Evolutionary conservation across 306 rosid species (phyloP).

Genomic region (Quercus aquifolioides): DNA sequence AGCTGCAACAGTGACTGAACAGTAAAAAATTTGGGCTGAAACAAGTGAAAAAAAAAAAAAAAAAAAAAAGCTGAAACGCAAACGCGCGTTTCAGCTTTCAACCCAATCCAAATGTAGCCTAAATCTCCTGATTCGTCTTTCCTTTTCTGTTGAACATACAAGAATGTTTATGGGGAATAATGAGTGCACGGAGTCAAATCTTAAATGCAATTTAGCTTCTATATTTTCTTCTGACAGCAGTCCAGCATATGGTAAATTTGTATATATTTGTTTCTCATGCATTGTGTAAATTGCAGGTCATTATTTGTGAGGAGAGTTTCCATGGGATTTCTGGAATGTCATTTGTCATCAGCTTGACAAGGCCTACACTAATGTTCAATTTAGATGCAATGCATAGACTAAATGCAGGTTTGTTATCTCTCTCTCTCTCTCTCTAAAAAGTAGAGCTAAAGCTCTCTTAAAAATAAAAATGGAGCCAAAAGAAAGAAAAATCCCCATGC

Average conservation of each 20-base stretch:
- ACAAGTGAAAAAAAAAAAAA: no score
- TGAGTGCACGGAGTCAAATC: not conserved
- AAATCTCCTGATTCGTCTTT: no score
- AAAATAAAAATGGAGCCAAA: not conserved
- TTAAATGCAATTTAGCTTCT: not conserved
- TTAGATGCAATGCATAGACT: constrained; percentile 37
- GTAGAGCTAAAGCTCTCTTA: not conserved
- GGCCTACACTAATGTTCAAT: constrained; percentile 58
- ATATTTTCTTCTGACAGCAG: not conserved
- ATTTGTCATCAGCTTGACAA: constrained; percentile 65
- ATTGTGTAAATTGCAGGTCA: constrained; percentile 47
- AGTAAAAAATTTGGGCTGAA: no score
- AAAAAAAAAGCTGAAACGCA: no score
- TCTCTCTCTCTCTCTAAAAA: not conserved
- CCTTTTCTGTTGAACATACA: not conserved
- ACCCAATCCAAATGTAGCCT: no score
- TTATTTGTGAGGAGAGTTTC: constrained; percentile 73
- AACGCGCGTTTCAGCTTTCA: no score
- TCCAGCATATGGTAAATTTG: not conserved
- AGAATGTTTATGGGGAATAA: not conserved
- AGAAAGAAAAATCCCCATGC: not conserved
- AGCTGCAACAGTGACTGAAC: no score
- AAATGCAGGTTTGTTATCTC: constrained; percentile 47
- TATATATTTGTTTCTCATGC: not conserved
- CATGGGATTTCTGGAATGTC: constrained; percentile 77